Conservation (phyloP, 768 basidiomycete genomes). For the Russula griseocarnosa region DNA sequence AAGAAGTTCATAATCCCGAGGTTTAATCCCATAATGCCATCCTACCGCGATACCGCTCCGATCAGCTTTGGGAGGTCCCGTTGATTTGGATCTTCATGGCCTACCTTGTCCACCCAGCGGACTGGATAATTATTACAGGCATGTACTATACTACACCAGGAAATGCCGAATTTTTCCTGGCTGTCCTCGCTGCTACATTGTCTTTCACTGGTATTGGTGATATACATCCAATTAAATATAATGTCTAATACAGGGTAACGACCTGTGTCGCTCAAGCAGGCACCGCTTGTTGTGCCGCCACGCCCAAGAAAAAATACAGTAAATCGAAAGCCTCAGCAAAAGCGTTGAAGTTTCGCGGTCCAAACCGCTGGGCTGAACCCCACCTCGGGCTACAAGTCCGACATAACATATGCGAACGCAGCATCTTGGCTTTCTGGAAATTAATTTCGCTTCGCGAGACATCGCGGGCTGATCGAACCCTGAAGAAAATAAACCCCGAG, state of each 20-base stretch:
- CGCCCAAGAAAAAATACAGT: no score
- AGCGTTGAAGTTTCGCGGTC: no score
- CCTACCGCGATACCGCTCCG: neutral
- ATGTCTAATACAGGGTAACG: no score
- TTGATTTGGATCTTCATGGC: neutral
- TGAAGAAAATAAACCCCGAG: no score
- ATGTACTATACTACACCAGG: neutral
- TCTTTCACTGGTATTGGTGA: neutral
- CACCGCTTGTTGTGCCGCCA: no score
- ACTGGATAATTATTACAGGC: neutral
- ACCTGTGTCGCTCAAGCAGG: no score
- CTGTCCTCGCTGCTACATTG: neutral
- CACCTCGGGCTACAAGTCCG: no score
- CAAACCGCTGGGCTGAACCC: no score
- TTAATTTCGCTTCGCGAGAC: neutral
- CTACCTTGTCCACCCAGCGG: neutral
- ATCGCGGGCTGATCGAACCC: neutral
- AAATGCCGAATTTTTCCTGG: neutral
- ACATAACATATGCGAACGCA: no score
- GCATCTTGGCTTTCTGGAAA: no score
- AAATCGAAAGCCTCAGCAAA: no score
- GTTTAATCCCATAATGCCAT: neutral
- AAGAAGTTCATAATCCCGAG: neutral
- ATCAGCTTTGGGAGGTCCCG: neutral
- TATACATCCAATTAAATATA: neutral